phyloP scores from a whole-genome alignment of 2,329 filamentous ascomycete species.

The Diaporthe helianthi region DNA sequence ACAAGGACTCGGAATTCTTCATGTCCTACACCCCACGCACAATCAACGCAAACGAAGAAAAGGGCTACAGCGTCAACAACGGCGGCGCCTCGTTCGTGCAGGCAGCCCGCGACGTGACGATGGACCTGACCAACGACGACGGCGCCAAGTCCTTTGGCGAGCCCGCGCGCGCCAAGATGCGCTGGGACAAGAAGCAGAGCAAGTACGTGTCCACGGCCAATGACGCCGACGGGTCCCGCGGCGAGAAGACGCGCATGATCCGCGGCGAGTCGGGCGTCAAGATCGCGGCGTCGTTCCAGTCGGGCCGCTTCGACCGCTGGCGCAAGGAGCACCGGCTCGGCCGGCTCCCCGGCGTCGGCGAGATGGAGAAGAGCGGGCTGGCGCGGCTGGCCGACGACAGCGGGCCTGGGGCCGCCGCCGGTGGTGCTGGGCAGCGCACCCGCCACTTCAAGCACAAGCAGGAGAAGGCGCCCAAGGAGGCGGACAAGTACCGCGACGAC shows the following conservation, averaged over 20 bases:
- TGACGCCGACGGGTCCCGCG: conserved; percentile 89
- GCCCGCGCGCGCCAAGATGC: conserved; percentile 76
- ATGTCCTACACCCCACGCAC: conserved; percentile 93
- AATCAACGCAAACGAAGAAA: conserved; percentile 83
- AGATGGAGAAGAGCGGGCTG: conserved; percentile 67
- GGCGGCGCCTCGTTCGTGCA: conserved; percentile 81
- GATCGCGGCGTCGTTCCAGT: conserved; percentile 92
- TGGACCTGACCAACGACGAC: conserved; percentile 94
- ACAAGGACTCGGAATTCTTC: conserved; percentile 87
- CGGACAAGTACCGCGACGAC: conserved; percentile 91
- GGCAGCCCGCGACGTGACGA: conserved; percentile 83
- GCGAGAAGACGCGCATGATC: conserved; percentile 67
- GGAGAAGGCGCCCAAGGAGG: conserved; percentile 88
- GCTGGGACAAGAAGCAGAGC: conserved; percentile 96
- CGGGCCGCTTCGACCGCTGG: conserved; percentile 93
- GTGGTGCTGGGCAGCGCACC: conserved; percentile 48
- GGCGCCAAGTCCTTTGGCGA: conserved; percentile 79
- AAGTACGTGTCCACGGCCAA: conserved; percentile 94
- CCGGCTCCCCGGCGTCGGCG: conserved; percentile 81
- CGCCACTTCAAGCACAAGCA: conserved; percentile 84
- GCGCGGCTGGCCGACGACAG: conserved; percentile 38
- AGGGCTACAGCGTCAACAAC: conserved; percentile 90
- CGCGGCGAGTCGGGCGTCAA: conserved; percentile 92
- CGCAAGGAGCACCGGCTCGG: conserved; percentile 83
- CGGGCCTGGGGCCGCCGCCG: conserved; percentile 39